These are phyloP conservation scores for Pyrrhoderma lamaoense DNA, from an alignment of 1,284 basidiomycete species.

Conservation along the genomic window DNA sequence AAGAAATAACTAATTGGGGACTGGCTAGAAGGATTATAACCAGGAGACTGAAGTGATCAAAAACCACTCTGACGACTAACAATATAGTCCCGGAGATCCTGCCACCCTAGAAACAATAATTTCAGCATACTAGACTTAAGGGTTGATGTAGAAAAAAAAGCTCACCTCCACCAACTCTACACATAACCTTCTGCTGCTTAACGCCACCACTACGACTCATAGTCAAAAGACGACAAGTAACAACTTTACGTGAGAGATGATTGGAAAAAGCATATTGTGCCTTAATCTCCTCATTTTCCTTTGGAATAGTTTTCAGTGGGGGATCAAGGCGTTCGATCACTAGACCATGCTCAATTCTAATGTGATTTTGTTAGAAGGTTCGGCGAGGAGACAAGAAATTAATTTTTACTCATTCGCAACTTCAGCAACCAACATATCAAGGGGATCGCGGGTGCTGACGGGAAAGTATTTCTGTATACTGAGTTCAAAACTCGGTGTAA, in stretches of 20 bases:
- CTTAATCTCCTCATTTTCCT: conserved; percentile 70
- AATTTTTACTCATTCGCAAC: conserved; percentile 58
- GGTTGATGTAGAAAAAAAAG: conserved; percentile 23
- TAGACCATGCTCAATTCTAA: conserved; percentile 59
- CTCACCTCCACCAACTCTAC: conserved; percentile 84
- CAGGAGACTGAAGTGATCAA: too few relatives aligned
- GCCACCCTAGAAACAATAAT: too few relatives aligned
- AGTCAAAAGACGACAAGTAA: conserved; percentile 76
- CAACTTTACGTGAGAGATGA: conserved; percentile 58
- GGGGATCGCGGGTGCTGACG: conserved; percentile 64
- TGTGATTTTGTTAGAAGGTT: neutral
- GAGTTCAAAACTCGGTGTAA: conserved; percentile 49
- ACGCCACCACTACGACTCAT: conserved; percentile 50
- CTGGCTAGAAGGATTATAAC: too few relatives aligned
- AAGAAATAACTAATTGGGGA: too few relatives aligned
- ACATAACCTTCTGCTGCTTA: conserved; percentile 76
- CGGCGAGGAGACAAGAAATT: neutral
- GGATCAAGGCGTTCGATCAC: conserved; percentile 75
- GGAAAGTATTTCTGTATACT: conserved; percentile 62
- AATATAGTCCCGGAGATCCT: too few relatives aligned
- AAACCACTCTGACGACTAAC: too few relatives aligned
- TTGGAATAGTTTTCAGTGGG: conserved; percentile 49
- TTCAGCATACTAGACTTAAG: neutral
- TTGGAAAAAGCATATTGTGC: conserved; percentile 80
- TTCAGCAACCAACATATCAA: conserved; percentile 72